Percentiles rank a stretch among this genome's conserved stretches.
These are phyloP conservation scores for Irineochytrium annulatum DNA, from an alignment of 192 early-diverging fungal genomes.

Conservation along the genomic window DNA sequence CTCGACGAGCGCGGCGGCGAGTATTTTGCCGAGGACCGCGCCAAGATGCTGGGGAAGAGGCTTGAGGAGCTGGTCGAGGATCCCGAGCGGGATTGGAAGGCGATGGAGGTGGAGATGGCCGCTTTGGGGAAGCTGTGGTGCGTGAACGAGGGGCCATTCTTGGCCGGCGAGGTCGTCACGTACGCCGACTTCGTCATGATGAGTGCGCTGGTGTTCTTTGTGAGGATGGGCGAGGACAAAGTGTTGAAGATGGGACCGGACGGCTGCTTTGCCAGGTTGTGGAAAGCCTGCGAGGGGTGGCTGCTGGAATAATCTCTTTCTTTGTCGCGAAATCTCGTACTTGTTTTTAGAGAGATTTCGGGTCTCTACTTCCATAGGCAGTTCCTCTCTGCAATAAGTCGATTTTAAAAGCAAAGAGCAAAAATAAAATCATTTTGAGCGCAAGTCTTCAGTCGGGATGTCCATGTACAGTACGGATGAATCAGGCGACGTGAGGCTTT, in stretches of 20 bases:
- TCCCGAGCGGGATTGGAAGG: neutral
- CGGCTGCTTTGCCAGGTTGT: too few species aligned
- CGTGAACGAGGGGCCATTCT: conserved; percentile 9
- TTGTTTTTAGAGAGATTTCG: too few species aligned
- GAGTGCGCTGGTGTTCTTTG: conserved; percentile 5
- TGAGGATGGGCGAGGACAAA: neutral
- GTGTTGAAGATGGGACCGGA: neutral
- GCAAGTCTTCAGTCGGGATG: too few species aligned
- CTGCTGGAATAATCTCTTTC: too few species aligned
- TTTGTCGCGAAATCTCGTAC: too few species aligned
- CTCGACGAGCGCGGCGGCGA: neutral
- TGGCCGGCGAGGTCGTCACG: neutral
- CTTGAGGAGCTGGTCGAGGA: neutral
- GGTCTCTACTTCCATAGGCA: too few species aligned
- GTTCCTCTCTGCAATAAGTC: too few species aligned
- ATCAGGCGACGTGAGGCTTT: too few species aligned
- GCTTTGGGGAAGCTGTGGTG: neutral
- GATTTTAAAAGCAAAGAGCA: too few species aligned
- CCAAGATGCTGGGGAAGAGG: neutral
- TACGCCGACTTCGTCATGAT: conserved; percentile 9
- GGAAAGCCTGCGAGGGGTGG: too few species aligned
- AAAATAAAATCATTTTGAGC: too few species aligned
- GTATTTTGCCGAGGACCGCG: neutral
- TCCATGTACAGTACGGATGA: too few species aligned
- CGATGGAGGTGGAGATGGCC: conserved; percentile 1